Evolutionary conservation across 2,329 filamentous ascomycete species (phyloP), one percentile per base, ranked within the genome.

Genomic region (Biscogniauxia marginata): DNA sequence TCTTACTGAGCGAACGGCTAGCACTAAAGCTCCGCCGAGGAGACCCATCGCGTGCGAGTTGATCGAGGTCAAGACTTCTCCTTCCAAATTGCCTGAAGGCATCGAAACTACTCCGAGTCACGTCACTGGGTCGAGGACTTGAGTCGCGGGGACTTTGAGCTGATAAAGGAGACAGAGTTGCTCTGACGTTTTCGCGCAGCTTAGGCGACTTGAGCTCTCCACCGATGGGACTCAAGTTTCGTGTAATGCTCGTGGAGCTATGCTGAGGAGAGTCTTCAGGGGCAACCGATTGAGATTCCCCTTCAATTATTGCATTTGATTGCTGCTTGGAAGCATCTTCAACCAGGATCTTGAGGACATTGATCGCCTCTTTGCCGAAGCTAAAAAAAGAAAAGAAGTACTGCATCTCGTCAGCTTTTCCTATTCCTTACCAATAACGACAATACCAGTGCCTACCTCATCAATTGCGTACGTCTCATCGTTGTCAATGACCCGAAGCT

Each of bases 331-430:
- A 77, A 21, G 84, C 82, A 61, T 87, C 85, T 49, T 89, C 86
- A 8, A 92, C 82, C 52, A 96, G 77, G 45, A 85, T 84, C 60
- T 85, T 89, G 51, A 99, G 78, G 2, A 95, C 83, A 50, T 87
- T 85, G 60, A 96, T 84, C 13, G 91, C 93, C 65, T 96, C 90
- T 66, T 89, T 86, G 6, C 92, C 92, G 60, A 87, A 87, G 63
- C 85, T 89, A 71, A 97, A 96, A 74, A 98, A 98, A 0, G 93
- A 95, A 72, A 99, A 98, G 71, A 96, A 98, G 71, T 98, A 97
- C 86, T 93, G 9, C 46, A 7, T n/a, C 3, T 6, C n/a, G 53
- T 74, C 52, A 75, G 67, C 30, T 24, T 39, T 59, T 46, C 44
- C 53, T 39, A 22, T 56, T 19, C 44, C 23, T 13, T 34, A 34